phyloP scores from a whole-genome alignment of 306 rosid genomes.

The Hippophae rhamnoides region DNA sequence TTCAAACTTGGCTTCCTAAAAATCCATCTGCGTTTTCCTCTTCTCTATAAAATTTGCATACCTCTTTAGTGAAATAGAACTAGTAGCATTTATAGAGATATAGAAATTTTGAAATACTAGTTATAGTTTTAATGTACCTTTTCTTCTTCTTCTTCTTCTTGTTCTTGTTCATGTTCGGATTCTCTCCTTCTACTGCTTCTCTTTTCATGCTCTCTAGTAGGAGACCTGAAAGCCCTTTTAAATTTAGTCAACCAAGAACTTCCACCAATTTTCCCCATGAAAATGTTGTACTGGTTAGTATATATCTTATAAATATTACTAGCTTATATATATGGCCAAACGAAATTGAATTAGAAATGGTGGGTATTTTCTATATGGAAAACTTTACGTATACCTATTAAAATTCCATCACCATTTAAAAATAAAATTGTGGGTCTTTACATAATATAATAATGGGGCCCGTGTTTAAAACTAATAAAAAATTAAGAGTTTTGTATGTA shows the following conservation, averaged over 20 bases:
- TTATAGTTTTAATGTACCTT: constrained; percentile 18
- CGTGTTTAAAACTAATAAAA: no score
- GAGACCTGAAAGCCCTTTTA: constrained; percentile 47
- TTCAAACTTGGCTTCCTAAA: constrained; percentile 28
- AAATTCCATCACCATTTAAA: no score
- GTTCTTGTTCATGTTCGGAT: constrained; percentile 33
- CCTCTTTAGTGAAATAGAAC: neutral
- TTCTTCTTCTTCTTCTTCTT: constrained; percentile 42
- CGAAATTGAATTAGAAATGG: no score
- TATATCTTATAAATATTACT: no score
- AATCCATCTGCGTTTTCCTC: constrained; percentile 50
- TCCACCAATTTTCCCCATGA: constrained; percentile 46
- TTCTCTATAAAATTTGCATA: constrained; percentile 21
- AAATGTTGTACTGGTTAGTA: neutral
- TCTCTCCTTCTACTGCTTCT: constrained; percentile 34
- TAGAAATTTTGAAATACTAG: neutral
- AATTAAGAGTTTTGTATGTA: no score
- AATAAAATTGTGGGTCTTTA: no score
- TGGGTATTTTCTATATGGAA: no score
- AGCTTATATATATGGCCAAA: no score
- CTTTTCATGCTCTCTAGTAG: constrained; percentile 27
- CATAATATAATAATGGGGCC: no score
- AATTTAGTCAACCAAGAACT: constrained; percentile 43
- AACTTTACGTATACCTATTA: no score
- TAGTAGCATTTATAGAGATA: neutral